Percentiles rank a stretch among this genome's conserved stretches.
Conservation (phyloP, 768 basidiomycete species). For the Podaxis mareebaensis region DNA sequence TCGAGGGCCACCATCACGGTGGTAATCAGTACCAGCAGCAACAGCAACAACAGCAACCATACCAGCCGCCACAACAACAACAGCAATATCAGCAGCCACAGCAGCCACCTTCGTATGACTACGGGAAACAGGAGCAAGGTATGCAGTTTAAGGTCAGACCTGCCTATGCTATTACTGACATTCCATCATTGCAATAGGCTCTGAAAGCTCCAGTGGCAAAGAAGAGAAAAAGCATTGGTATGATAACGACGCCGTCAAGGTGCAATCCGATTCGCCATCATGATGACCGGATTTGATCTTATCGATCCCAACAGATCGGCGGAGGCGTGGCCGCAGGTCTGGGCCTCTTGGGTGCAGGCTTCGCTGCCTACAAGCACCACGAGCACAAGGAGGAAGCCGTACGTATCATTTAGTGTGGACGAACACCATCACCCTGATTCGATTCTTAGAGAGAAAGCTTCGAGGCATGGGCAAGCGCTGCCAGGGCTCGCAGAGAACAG, state of each 20-base stretch:
- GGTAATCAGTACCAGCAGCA: slow-evolving; percentile 23
- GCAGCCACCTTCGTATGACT: slow-evolving; percentile 7
- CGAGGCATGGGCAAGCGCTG: slow-evolving; percentile 54
- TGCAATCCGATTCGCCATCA: neutral
- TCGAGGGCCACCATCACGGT: slow-evolving; percentile 24
- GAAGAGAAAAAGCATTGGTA: slow-evolving; percentile 58
- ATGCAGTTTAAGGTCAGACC: neutral
- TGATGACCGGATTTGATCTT: neutral
- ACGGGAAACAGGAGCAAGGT: slow-evolving; percentile 18
- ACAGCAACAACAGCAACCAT: slow-evolving; percentile 28
- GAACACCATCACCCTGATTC: neutral
- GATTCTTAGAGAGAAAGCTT: slow-evolving; percentile 47
- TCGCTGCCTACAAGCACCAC: slow-evolving; percentile 54
- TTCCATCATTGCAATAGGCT: slow-evolving; percentile 19
- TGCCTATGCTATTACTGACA: neutral
- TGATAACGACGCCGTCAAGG: slow-evolving; percentile 30
- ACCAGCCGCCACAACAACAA: slow-evolving; percentile 29
- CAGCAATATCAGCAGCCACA: slow-evolving; percentile 16
- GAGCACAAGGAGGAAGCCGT: slow-evolving; percentile 61
- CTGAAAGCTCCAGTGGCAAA: slow-evolving; percentile 31
- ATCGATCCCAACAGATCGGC: slow-evolving; percentile 49
- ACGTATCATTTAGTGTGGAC: slow-evolving; percentile 1
- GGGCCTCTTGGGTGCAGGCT: slow-evolving; percentile 52
- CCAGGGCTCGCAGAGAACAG: slow-evolving; percentile 50
- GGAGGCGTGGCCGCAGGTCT: slow-evolving; percentile 60